Percentiles rank a stretch among this genome's conserved stretches.
Evolutionary conservation across 257 asterid genomes (phyloP).

Genomic region (Verbena officinalis): DNA sequence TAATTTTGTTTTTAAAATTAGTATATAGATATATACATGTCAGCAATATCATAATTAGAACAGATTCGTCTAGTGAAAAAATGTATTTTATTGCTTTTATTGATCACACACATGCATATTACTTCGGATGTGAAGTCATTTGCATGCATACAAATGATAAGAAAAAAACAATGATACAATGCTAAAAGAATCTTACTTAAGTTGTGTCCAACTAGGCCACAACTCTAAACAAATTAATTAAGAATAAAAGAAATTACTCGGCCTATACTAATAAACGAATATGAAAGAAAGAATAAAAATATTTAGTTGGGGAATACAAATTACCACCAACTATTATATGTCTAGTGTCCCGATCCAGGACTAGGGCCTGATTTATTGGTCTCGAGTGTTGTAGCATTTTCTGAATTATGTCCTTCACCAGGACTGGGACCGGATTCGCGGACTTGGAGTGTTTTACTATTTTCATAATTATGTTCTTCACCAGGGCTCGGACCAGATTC

Average conservation of each 20-base stretch:
- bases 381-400: conserved; percentile 1
- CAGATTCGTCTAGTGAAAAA: too few species aligned
- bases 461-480: conserved; percentile 25
- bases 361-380: conserved; percentile 48
- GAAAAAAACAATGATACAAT: too few species aligned
- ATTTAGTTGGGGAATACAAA: not conserved
- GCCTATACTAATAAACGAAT: not conserved
- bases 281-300: not conserved
- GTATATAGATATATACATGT: too few species aligned
- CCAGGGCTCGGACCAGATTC: conserved; percentile 48
- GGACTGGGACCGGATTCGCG: conserved; percentile 46
- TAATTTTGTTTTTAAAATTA: too few species aligned
- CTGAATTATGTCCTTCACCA: conserved; percentile 29
- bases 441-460: conserved; percentile 20
- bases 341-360: conserved; percentile 43
- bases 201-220: too few species aligned
- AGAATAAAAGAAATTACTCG: not conserved
- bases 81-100: too few species aligned
- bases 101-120: too few species aligned
- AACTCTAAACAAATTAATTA: too few species aligned
- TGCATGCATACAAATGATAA: too few species aligned
- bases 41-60: too few species aligned
- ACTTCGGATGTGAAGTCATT: too few species aligned
- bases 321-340: not conserved
- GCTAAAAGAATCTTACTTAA: too few species aligned